Conservation (phyloP, 164 flowering plant species). For the Chimonanthus praecox region DNA sequence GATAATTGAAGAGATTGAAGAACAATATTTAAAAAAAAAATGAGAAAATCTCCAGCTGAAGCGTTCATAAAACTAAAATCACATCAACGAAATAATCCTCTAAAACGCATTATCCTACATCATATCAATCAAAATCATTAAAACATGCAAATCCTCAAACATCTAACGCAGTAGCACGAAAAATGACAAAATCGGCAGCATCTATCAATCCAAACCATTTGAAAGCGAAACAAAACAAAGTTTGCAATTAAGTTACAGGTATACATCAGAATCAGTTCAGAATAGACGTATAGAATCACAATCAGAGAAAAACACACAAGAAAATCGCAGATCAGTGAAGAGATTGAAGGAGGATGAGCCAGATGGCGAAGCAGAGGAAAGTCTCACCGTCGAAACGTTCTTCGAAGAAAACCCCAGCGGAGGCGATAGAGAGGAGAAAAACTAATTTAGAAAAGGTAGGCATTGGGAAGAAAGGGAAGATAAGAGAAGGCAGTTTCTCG, state of each 20-base stretch:
- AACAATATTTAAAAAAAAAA: no score
- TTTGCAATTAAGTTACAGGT: background rate
- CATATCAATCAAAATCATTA: no score
- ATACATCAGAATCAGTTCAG: background rate
- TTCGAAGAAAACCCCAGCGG: constrained; percentile 46
- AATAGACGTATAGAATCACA: background rate
- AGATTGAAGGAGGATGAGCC: background rate
- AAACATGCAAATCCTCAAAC: no score
- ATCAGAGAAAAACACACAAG: background rate
- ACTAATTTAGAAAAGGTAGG: background rate
- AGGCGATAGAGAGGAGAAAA: constrained; percentile 4
- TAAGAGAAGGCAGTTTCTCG: constrained; percentile 2
- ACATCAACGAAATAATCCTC: no score
- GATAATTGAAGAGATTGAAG: no score
- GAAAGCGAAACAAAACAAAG: background rate
- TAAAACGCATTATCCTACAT: no score
- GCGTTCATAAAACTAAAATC: no score
- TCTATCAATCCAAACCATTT: background rate
- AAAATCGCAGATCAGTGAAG: background rate
- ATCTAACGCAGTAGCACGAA: no score
- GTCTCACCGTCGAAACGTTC: constrained; percentile 49
- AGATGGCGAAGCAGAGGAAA: background rate
- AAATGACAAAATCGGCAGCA: no score
- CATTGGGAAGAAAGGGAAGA: background rate
- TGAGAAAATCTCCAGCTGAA: no score